Percentiles rank a stretch among this genome's conserved stretches.
Evolutionary conservation across 768 basidiomycete species (phyloP).

Genomic region (Suillus sp.): DNA sequence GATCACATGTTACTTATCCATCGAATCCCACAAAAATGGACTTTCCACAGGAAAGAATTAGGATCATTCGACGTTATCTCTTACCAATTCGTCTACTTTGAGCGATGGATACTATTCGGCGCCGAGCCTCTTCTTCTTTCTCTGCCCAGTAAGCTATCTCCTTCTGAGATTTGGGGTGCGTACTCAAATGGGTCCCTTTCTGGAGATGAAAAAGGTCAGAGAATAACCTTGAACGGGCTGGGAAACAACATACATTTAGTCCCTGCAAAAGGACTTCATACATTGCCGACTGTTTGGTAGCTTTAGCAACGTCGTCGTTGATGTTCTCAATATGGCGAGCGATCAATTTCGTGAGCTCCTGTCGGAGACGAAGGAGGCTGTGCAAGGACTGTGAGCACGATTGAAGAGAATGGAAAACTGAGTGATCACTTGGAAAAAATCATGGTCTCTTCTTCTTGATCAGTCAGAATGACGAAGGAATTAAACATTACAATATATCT

Average conservation of each 20-base stretch:
- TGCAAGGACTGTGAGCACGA: constrained; percentile 4
- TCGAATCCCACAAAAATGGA: constrained; percentile 21
- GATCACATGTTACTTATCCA: constrained; percentile 24
- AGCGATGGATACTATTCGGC: constrained; percentile 50
- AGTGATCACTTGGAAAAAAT: constrained; percentile 83
- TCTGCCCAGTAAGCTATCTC: constrained; percentile 89
- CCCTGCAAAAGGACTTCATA: constrained; percentile 79
- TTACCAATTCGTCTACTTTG: constrained; percentile 30
- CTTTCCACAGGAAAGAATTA: constrained; percentile 18
- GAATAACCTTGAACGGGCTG: background rate
- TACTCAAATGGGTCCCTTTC: constrained; percentile 69
- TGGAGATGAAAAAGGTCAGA: constrained; percentile 28
- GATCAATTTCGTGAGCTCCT: constrained; percentile 80
- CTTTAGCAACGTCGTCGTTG: constrained; percentile 58
- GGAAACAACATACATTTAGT: constrained; percentile 59
- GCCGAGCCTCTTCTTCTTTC: constrained; percentile 76
- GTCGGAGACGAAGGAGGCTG: constrained; percentile 83
- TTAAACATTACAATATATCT: constrained; percentile 84
- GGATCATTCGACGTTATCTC: constrained; percentile 20
- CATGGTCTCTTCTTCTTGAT: constrained; percentile 91
- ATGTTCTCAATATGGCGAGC: constrained; percentile 69
- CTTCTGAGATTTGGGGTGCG: constrained; percentile 83
- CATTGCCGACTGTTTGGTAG: constrained; percentile 68
- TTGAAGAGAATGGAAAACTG: background rate
- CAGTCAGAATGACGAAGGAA: constrained; percentile 77